Evolutionary conservation across 352 stramenopile species (phyloP), one percentile per base, ranked within the genome.

Genomic region (Pythium aphanidermatum): DNA sequence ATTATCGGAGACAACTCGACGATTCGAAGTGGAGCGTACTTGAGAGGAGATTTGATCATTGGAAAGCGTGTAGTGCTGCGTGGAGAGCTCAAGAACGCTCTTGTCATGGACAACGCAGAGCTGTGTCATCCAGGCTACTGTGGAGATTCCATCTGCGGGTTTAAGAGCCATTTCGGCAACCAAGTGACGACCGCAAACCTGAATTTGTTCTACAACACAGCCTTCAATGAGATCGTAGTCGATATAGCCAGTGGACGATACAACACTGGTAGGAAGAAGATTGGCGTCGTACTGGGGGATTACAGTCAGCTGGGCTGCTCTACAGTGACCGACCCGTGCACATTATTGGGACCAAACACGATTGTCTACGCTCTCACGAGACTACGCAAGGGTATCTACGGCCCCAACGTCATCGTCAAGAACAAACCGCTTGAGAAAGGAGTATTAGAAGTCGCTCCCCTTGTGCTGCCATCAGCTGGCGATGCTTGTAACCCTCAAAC

Each of bases 151-250:
- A 58, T 89, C 26, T 83, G 68, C 19, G 79, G 79, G 3, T 79
- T 74, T 48, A 84, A 81, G 52, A 86, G 74, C 62, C 76, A 91
- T 45, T 87, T 91, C 34, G 79, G 75, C 37, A 91, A 91, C 63
- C 79, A 91, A 50, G 79, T 85, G 21, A 87, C 79, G 24, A 89
- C 79, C 2, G 79, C 79, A 0, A 88, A 91, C 42, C 58, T 91
- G 27, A 80, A 65, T 28, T 50, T 91, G 9, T 64, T 91, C 28
- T 49, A 46, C 16, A 47, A 43, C 30, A 50, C 46, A 8, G 13
- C 38, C 2, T 28, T 31, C 19, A 44, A 37, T 20, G 48, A 52
- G 36, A 52, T 58, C 44, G 17, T 48, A 24, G n/a, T 70, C 4
- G 11, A 84, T 49, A 38, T 47, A 60, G 29, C 57, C 28, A 31